phyloP scores from a whole-genome alignment of 108 stramenopile genomes.

The Stephanodiscus triporus region DNA sequence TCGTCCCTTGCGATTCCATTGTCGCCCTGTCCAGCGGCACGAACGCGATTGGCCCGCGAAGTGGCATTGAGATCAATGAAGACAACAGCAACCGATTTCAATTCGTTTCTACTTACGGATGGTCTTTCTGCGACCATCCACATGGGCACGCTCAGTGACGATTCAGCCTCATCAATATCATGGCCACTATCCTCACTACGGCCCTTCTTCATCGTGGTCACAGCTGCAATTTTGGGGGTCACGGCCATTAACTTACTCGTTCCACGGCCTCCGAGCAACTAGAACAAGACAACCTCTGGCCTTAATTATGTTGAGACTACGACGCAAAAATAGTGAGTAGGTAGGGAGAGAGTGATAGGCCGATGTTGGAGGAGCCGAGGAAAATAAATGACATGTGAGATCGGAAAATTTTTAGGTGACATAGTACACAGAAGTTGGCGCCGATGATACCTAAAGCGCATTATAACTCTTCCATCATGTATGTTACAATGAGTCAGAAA shows the following conservation, averaged over 20 bases:
- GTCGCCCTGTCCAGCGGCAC: not conserved
- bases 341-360: too few species aligned
- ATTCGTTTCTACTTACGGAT: constrained; percentile 33
- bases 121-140: constrained; percentile 42
- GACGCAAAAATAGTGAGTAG: constrained; percentile 15
- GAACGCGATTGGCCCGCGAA: not conserved
- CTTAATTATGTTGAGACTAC: constrained; percentile 44
- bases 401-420: too few species aligned
- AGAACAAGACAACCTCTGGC: constrained; percentile 41
- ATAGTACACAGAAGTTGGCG: too few species aligned
- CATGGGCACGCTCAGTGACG: not conserved
- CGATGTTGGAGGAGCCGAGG: too few species aligned
- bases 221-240: constrained; percentile 37
- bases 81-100: not conserved
- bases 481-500: too few species aligned
- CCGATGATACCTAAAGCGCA: too few species aligned
- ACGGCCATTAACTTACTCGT: constrained; percentile 37
- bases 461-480: too few species aligned
- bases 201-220: constrained; percentile 44
- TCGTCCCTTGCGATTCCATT: not conserved
- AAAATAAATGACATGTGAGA: too few species aligned
- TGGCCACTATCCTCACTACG: constrained; percentile 41
- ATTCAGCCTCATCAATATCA: constrained; percentile 7
- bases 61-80: constrained; percentile 4
- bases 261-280: constrained; percentile 43